Percentiles rank a stretch among this genome's conserved stretches.
Conservation (phyloP, 208 protist genomes). For the Wallacemonas sp. region DNA sequence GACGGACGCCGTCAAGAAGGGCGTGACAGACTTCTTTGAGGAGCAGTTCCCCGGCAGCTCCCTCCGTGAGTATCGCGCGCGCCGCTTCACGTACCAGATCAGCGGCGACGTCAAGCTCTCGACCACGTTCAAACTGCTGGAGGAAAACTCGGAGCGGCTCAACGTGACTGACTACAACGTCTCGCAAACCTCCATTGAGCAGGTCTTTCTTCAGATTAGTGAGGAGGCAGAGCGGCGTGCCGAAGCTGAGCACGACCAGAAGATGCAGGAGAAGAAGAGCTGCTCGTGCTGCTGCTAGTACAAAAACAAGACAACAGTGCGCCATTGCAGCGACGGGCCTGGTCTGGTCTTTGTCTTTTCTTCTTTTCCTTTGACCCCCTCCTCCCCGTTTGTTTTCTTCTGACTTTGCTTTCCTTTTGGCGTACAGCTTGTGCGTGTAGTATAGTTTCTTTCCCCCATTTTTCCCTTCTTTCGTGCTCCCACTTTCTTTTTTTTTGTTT, state of each 20-base stretch:
- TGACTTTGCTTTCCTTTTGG: neutral
- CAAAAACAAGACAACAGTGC: neutral
- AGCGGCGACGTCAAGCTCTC: slow-evolving; percentile 32
- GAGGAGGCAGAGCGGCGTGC: slow-evolving; percentile 35
- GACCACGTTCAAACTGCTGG: slow-evolving; percentile 36
- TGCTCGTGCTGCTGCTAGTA: slow-evolving; percentile 25
- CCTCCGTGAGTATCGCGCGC: slow-evolving; percentile 37
- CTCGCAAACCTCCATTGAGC: slow-evolving; percentile 78
- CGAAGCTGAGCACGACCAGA: slow-evolving; percentile 31
- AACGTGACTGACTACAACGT: slow-evolving; percentile 70
- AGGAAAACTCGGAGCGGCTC: slow-evolving; percentile 33
- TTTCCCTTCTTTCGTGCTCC: neutral
- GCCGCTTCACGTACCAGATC: slow-evolving; percentile 51
- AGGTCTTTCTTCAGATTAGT: slow-evolving; percentile 80
- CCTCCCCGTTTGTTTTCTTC: neutral
- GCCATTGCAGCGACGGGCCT: neutral
- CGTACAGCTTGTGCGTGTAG: neutral
- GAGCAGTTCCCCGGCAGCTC: slow-evolving; percentile 28
- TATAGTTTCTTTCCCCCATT: neutral
- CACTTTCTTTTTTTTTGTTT: neutral
- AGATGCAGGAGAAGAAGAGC: slow-evolving; percentile 19
- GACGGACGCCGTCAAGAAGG: slow-evolving; percentile 13
- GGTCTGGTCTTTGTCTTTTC: neutral
- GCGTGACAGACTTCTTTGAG: slow-evolving; percentile 38
- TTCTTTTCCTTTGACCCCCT: no score